These are phyloP conservation scores for Pisolithus marmoratus DNA, from an alignment of 768 basidiomycete genomes.

Conservation along the genomic window DNA sequence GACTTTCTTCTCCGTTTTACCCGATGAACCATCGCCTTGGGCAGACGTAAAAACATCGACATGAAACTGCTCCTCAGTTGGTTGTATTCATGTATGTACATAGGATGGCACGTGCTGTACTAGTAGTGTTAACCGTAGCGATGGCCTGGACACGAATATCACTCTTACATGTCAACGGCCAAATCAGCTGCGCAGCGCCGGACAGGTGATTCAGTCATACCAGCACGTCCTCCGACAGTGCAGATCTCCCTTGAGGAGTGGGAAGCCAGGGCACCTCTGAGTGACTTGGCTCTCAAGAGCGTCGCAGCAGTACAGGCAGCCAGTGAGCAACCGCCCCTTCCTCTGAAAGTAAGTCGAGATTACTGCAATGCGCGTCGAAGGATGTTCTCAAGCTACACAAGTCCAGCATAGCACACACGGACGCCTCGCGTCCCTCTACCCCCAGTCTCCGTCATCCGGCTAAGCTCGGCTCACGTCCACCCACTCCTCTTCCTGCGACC, in stretches of 20 bases:
- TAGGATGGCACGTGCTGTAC: not conserved
- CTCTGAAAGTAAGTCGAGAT: conserved; percentile 62
- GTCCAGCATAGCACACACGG: conserved; percentile 37
- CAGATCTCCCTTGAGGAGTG: conserved; percentile 81
- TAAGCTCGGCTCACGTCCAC: conserved; percentile 44
- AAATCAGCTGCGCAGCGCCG: conserved; percentile 22
- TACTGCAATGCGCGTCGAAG: conserved; percentile 4
- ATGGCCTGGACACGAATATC: no score
- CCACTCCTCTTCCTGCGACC: conserved; percentile 30
- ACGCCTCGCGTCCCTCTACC: conserved; percentile 27
- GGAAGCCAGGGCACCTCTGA: conserved; percentile 78
- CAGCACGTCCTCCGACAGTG: conserved; percentile 32
- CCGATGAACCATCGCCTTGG: conserved; percentile 29
- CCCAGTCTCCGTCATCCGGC: conserved; percentile 30
- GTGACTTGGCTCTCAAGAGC: conserved; percentile 62
- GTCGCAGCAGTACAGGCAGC: conserved; percentile 58
- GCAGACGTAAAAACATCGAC: conserved; percentile 10
- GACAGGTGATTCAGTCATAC: conserved; percentile 19
- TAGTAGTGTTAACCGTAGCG: no score
- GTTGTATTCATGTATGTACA: not conserved
- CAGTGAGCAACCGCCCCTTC: conserved; percentile 56
- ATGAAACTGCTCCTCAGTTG: not conserved
- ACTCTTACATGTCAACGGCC: conserved; percentile 15
- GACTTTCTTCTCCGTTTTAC: conserved; percentile 13
- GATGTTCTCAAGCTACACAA: conserved; percentile 32